Evolutionary conservation across 352 stramenopile species (phyloP).

Genomic region (Phytopythium vexans): DNA sequence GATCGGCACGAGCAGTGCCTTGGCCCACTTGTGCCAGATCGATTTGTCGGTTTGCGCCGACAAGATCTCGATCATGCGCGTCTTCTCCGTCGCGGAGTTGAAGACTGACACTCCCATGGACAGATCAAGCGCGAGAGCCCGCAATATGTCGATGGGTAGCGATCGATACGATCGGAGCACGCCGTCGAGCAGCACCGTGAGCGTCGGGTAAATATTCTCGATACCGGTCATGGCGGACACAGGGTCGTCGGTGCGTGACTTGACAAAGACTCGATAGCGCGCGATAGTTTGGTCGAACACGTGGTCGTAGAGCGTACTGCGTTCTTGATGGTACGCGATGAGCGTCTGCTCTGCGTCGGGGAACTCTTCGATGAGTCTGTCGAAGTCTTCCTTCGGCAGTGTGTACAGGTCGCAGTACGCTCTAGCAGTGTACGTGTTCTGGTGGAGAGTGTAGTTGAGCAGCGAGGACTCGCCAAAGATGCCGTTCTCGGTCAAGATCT

Average conservation of each 20-base stretch:
- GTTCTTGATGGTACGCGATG: conserved; percentile 54
- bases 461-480: conserved; percentile 72
- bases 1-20: conserved; percentile 33
- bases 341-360: conserved; percentile 65
- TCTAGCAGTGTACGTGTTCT: conserved; percentile 75
- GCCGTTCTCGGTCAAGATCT: conserved; percentile 62
- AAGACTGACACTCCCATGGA: conserved; percentile 79
- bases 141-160: conserved; percentile 51
- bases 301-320: conserved; percentile 57
- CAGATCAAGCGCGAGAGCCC: conserved; percentile 62
- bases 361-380: conserved; percentile 75
- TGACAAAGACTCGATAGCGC: conserved; percentile 59
- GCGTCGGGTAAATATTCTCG: conserved; percentile 66
- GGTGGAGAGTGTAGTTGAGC: conserved; percentile 68
- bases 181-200: conserved; percentile 63
- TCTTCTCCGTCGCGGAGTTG: conserved; percentile 67
- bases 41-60: conserved; percentile 12
- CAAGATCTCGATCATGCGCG: conserved; percentile 62
- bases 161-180: conserved; percentile 58
- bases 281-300: conserved; percentile 70
- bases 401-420: conserved; percentile 75
- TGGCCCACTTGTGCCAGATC: conserved; percentile 20
- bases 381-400: conserved; percentile 78
- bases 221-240: conserved; percentile 51
- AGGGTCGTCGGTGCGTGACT: conserved; percentile 50